Base-by-base conservation (phyloP, 345 rosid genomes). In the Gossypium australe region DNA sequence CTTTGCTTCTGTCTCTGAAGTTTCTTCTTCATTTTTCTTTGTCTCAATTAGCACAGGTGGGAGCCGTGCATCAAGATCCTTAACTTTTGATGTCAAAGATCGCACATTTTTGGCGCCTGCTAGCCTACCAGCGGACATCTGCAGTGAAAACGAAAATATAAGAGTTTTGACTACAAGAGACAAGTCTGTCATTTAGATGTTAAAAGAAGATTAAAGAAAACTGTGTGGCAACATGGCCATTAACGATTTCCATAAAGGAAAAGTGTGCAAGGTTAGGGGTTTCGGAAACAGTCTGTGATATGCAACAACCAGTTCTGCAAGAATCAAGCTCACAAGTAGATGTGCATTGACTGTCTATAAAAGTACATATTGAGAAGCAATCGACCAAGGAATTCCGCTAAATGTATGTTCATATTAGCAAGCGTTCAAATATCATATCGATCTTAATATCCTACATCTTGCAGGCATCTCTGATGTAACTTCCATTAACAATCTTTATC, bases 21-120 rank as follows among this genome's bases (percentile, higher is more conserved):
- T 13, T 67, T 77, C 56, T 75, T 67, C 74, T 29, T n/a, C 44
- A 51, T 2, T 66, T 55, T 34, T 51, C 11, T 49, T 22, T 47
- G 53, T 48, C 63, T 11, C 81, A 78, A 79, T 77, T 73, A 79
- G 82, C 62, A 87, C 43, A 43, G 93, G 88, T 68, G 87, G 90
- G 76, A 90, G 86, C 84, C 83, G 85, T 71, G 86, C 87, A 75
- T 92, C 97, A 67, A 85, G 71, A 76, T 87, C 88, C 85, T 87
- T 94, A 66, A 92, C 84, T 17, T 75, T 84, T 16, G 69, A 71
- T 8, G 88, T 85, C 17, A 94, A 69, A 49, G 92, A 70, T 77
- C 94, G 88, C 55, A 84, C 86, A 76, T 85, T 86, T 57, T 78
- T 68, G n/a, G 88, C 84, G 57, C 56, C 83, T 22, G 80, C 82